Evolutionary conservation across 2,329 filamentous ascomycete species (phyloP).

Genomic region (Claviceps sp.): DNA sequence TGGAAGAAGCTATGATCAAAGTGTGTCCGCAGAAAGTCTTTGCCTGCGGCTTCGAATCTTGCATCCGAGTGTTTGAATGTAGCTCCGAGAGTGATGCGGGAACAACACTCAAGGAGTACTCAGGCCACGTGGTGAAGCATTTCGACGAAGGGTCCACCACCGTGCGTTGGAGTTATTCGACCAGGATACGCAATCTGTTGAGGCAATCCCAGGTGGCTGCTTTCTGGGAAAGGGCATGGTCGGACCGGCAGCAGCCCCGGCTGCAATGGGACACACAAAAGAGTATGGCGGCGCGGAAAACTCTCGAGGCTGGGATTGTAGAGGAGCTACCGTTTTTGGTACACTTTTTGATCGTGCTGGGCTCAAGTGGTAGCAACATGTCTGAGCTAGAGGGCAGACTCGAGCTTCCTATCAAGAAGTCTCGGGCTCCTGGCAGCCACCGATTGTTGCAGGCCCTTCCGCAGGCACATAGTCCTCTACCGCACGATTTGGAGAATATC

Average conservation of each 20-base stretch:
- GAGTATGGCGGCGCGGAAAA: slow-evolving; percentile 28
- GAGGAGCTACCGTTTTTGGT: slow-evolving; percentile 25
- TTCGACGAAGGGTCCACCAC: slow-evolving; percentile 28
- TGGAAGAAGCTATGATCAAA: slow-evolving; percentile 28
- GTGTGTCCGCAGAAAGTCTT: slow-evolving; percentile 34
- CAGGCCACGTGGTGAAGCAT: slow-evolving; percentile 33
- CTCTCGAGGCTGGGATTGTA: slow-evolving; percentile 31
- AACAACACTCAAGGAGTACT: slow-evolving; percentile 30
- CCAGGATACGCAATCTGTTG: slow-evolving; percentile 31
- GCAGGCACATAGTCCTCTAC: neutral
- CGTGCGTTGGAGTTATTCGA: slow-evolving; percentile 31
- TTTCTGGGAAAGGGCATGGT: slow-evolving; percentile 24
- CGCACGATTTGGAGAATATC: neutral
- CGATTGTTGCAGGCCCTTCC: neutral
- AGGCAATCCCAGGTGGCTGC: slow-evolving; percentile 23
- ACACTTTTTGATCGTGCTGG: slow-evolving; percentile 26
- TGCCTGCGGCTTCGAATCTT: slow-evolving; percentile 34
- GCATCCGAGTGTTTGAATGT: slow-evolving; percentile 30
- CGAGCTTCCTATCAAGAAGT: slow-evolving; percentile 6
- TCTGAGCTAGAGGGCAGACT: neutral
- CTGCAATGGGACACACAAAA: slow-evolving; percentile 29
- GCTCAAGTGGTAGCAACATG: slow-evolving; percentile 10
- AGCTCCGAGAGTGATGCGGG: slow-evolving; percentile 24
- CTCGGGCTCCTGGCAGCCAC: slow-evolving; percentile 3
- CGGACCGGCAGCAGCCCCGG: slow-evolving; percentile 19